Percentiles rank a stretch among this genome's conserved stretches.
Conservation (phyloP, 2,329 filamentous ascomycete genomes). For the Aspergillus chevalieri region DNA sequence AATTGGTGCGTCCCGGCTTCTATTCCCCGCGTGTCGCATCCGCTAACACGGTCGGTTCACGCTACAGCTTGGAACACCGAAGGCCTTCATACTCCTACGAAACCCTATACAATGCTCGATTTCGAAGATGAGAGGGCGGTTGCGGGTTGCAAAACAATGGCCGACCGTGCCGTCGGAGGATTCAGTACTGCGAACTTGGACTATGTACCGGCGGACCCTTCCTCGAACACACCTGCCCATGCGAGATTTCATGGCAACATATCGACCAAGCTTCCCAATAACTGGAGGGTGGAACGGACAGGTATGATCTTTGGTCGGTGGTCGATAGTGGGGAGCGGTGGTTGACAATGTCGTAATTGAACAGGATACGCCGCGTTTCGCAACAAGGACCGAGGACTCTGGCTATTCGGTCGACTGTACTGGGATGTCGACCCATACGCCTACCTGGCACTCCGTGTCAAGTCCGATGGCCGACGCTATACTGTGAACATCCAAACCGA, state of each 20-base stretch:
- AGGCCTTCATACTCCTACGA: slow-evolving; percentile 30
- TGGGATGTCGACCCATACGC: slow-evolving; percentile 89
- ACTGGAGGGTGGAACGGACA: slow-evolving; percentile 44
- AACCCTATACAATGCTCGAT: slow-evolving; percentile 35
- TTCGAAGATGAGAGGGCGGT: slow-evolving; percentile 34
- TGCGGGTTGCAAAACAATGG: slow-evolving; percentile 63
- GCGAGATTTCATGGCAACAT: slow-evolving; percentile 82
- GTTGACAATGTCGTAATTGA: background rate
- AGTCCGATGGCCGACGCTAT: slow-evolving; percentile 86
- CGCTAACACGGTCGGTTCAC: slow-evolving; percentile 5
- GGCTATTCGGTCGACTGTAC: slow-evolving; percentile 75
- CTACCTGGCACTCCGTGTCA: slow-evolving; percentile 81
- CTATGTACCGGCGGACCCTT: slow-evolving; percentile 48
- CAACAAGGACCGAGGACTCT: slow-evolving; percentile 68
- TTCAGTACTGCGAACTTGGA: slow-evolving; percentile 71
- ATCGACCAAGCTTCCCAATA: slow-evolving; percentile 71
- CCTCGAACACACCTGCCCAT: slow-evolving; percentile 51
- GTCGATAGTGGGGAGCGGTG: background rate
- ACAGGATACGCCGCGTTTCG: slow-evolving; percentile 88
- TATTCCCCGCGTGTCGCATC: background rate
- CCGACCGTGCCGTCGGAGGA: slow-evolving; percentile 79
- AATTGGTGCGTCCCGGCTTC: slow-evolving; percentile 40
- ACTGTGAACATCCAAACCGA: slow-evolving; percentile 95
- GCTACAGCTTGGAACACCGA: slow-evolving; percentile 38
- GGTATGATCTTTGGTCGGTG: slow-evolving; percentile 17